Evolutionary conservation across 164 flowering plant species (phyloP).

Genomic region (Cinnamomum micranthum): DNA sequence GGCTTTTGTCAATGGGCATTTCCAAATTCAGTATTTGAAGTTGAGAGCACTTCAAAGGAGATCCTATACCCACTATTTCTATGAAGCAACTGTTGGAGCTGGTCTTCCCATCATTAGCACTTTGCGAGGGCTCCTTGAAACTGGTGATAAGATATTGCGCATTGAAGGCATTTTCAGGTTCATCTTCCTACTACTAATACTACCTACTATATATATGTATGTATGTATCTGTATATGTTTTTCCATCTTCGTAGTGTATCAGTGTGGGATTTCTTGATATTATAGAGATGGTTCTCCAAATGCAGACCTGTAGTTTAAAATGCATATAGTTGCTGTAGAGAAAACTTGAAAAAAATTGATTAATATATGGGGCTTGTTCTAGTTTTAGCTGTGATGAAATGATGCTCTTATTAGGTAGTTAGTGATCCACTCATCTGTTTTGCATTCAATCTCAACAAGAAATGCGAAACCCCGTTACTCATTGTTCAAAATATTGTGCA

Average conservation of each 20-base stretch:
- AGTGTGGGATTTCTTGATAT: background rate
- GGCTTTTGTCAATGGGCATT: conserved; percentile 4
- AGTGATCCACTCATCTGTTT: background rate
- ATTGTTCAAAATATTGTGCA: no score
- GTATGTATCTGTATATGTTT: background rate
- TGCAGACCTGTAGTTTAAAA: background rate
- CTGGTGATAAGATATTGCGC: conserved; percentile 84
- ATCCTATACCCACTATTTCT: conserved; percentile 95
- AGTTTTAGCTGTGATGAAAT: background rate
- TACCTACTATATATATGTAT: no score
- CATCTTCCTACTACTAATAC: background rate
- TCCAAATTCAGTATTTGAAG: conserved; percentile 69
- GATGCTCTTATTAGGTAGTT: background rate
- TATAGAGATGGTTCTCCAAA: background rate
- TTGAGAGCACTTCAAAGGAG: conserved; percentile 88
- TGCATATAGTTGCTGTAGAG: background rate
- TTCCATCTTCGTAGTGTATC: background rate
- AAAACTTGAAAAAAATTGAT: background rate
- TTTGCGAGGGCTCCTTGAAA: conserved; percentile 86
- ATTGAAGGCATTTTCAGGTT: conserved; percentile 99
- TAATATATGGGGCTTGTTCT: background rate
- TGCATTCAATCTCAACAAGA: background rate
- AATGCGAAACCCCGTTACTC: background rate
- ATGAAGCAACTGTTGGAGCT: conserved; percentile 99
- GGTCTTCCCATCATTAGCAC: conserved; percentile 97